Conservation (phyloP, 2,329 filamentous ascomycete species). For the Aureobasidium sp. region DNA sequence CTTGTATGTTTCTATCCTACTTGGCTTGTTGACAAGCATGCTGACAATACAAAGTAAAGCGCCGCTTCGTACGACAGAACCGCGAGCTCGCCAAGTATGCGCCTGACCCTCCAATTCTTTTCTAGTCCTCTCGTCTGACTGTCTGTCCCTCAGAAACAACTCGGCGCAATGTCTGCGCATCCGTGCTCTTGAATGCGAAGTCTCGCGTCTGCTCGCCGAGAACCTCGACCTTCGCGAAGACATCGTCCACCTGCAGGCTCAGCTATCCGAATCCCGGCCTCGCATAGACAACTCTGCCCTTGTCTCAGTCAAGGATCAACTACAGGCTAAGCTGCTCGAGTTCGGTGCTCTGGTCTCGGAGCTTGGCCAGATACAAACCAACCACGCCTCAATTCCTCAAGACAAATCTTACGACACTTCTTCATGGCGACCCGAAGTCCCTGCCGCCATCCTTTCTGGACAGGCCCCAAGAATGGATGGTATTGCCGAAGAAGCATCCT, state of each 20-base stretch:
- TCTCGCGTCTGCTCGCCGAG: constrained; percentile 64
- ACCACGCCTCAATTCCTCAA: constrained; percentile 13
- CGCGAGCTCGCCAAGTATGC: constrained; percentile 61
- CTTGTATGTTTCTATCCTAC: constrained; percentile 45
- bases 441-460: constrained; percentile 36
- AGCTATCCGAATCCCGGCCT: constrained; percentile 51
- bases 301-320: constrained; percentile 57
- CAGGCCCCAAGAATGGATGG: constrained; percentile 43
- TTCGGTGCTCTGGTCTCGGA: constrained; percentile 58
- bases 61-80: constrained; percentile 74
- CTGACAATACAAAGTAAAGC: constrained; percentile 50
- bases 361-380: constrained; percentile 40
- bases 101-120: background rate
- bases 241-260: constrained; percentile 59
- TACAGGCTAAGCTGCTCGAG: constrained; percentile 65
- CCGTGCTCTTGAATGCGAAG: constrained; percentile 66
- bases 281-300: constrained; percentile 55
- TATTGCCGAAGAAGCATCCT: constrained; percentile 62
- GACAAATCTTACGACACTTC: constrained; percentile 16
- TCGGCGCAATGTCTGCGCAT: constrained; percentile 70
- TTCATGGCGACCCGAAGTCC: constrained; percentile 14
- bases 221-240: constrained; percentile 66
- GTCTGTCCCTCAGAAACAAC: constrained; percentile 48
- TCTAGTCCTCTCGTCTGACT: background rate
- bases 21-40: background rate